Evolutionary conservation across 1,284 basidiomycete genomes (phyloP).

Genomic region (Leccinum holopus): DNA sequence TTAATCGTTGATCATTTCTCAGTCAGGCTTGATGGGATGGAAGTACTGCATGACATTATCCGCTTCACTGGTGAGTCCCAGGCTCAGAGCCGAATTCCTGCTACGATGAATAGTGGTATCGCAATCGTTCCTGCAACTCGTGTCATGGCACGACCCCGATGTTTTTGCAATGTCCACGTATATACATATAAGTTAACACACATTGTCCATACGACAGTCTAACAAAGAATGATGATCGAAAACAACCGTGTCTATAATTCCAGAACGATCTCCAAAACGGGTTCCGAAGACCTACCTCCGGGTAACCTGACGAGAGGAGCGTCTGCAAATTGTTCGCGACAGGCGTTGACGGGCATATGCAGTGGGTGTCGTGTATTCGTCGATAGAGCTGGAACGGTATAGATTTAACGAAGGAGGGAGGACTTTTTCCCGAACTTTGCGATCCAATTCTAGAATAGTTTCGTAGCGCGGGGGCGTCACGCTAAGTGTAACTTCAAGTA

Average conservation of each 20-base stretch:
- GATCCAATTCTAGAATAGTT: conserved; percentile 56
- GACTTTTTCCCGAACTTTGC: conserved; percentile 53
- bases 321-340: neutral
- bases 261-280: neutral
- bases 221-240: neutral
- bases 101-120: too few relatives aligned
- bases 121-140: neutral
- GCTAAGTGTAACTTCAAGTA: conserved; percentile 50
- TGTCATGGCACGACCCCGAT: neutral
- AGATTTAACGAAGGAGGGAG: conserved; percentile 52
- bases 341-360: conserved; percentile 40
- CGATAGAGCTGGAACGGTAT: conserved; percentile 44
- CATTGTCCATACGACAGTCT: conserved; percentile 5
- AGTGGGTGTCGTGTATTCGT: conserved; percentile 49
- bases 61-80: too few relatives aligned
- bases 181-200: conserved; percentile 5
- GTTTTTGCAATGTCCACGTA: conserved; percentile 11
- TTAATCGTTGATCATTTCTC: too few relatives aligned
- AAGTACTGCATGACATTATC: too few relatives aligned
- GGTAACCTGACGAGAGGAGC: conserved; percentile 42
- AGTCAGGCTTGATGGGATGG: too few relatives aligned
- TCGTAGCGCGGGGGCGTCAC: conserved; percentile 53
- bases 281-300: conserved; percentile 31
- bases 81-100: too few relatives aligned
- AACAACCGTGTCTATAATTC: conserved; percentile 3